Base-by-base conservation (phyloP, 495 filamentous ascomycete genomes). In the Xylaria longipes region DNA sequence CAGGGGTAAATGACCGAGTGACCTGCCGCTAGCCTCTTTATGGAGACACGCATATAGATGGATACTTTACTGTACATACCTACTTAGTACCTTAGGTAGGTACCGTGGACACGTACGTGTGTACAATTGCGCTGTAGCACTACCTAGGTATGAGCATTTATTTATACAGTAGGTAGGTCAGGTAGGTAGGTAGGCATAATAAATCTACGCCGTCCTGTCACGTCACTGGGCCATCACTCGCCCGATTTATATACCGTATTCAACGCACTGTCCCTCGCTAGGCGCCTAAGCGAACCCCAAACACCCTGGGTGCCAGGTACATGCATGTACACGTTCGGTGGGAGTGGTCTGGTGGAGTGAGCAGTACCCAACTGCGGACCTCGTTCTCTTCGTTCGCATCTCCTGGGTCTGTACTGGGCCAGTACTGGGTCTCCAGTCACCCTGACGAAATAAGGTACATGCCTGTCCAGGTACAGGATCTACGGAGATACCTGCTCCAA, bases 331-430 rank as follows among this genome's bases (percentile, higher is more conserved):
- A 45, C 25, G 11, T 29, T 67, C 14, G 64, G 48, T 52, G 20
- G 50, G 29, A 56, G 29, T 52, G 25, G n/a, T 2, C 11, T 43
- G 31, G 60, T 41, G 60, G 60, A 22, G 60, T 29, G 60, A 63
- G 57, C 60, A 29, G 25, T 67, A 67, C 65, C 65, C 48, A 67
- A 67, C 65, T 67, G 65, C 48, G 48, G 65, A 67, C n/a, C 29
- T 65, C 25, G n/a, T 37, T 45, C 63, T 65, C 45, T 31, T 56
- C 33, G 35, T 67, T 67, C 48, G 65, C 65, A 67, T 67, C 15
- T 48, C 64, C 56, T 43, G 65, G 65, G 41, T 45, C 15, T n/a
- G n/a, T n/a, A n/a, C 46, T 20, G 31, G 5, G 52, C 31, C 2
- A 2, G 15, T 22, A n/a, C 17, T 22, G 4, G 39, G 52, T 22